A percentile compares a stretch with the other conserved stretches of the same genome.
These are phyloP conservation scores for Castanea sativa DNA, from an alignment of 306 rosid species.

Conservation along the genomic window DNA sequence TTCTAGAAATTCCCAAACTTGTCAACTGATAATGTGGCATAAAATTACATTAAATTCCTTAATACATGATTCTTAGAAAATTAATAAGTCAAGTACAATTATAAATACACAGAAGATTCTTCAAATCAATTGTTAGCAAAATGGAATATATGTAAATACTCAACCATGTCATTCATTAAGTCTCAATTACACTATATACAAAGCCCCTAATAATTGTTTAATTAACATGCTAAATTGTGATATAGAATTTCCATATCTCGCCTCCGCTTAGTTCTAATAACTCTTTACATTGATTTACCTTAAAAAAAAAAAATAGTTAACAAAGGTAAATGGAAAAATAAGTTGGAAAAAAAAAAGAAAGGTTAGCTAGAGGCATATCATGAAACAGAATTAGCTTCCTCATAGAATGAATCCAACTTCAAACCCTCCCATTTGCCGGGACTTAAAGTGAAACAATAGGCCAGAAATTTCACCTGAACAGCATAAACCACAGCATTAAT, in stretches of 20 bases:
- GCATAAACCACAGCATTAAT: slow-evolving; percentile 84
- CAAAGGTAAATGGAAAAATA: not conserved
- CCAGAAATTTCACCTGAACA: slow-evolving; percentile 74
- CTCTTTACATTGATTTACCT: not conserved
- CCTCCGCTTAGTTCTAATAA: not conserved
- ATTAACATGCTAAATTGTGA: not conserved
- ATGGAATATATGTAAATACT: not conserved
- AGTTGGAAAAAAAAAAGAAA: not conserved
- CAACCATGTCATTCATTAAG: not conserved
- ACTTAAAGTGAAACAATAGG: slow-evolving; percentile 16
- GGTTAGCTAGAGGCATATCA: not conserved
- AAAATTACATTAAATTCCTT: not conserved
- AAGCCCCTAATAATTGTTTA: not conserved
- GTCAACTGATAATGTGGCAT: not conserved
- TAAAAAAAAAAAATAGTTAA: not conserved
- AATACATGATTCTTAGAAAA: not conserved
- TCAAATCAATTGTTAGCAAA: not conserved
- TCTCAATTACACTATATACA: not conserved
- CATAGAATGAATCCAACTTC: slow-evolving; percentile 18
- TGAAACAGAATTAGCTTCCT: slow-evolving; percentile 22
- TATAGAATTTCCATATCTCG: not conserved
- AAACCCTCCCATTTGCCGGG: not conserved
- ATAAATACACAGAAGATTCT: not conserved
- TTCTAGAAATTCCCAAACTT: not conserved
- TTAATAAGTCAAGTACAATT: not conserved